Evolutionary conservation across 441 rosid genomes (phyloP).

Genomic region (Daphne laureola): DNA sequence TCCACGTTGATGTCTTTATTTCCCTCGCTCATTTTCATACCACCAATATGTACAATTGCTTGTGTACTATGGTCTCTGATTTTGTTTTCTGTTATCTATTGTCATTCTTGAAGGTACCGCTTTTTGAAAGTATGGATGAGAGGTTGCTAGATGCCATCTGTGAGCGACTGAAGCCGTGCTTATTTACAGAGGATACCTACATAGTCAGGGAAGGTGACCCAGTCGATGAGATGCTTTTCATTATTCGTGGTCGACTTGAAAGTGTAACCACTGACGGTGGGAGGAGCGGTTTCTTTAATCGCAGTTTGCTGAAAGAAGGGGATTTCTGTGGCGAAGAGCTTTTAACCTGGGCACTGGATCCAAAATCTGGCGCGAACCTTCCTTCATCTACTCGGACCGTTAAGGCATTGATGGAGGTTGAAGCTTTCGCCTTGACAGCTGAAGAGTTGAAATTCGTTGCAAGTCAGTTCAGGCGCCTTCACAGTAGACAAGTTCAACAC

Average conservation of each 20-base stretch:
- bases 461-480: constrained; percentile 83
- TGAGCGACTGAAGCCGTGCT: constrained; percentile 81
- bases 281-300: constrained; percentile 91
- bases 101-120: constrained; percentile 54
- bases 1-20: neutral
- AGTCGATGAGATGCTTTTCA: constrained; percentile 95
- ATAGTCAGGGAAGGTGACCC: constrained; percentile 96
- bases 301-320: constrained; percentile 69
- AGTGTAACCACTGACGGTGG: constrained; percentile 96
- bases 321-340: constrained; percentile 96
- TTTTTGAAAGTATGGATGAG: constrained; percentile 88
- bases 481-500: constrained; percentile 94
- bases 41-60: too few species aligned
- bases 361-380: constrained; percentile 73
- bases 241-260: constrained; percentile 91
- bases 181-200: constrained; percentile 75
- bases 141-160: constrained; percentile 92
- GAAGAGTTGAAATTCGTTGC: constrained; percentile 96
- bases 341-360: constrained; percentile 93
- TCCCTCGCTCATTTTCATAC: neutral
- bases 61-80: too few species aligned
- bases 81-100: neutral
- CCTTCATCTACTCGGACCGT: constrained; percentile 94
- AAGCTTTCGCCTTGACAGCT: constrained; percentile 78
- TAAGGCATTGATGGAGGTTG: constrained; percentile 76